Evolutionary conservation across 495 filamentous ascomycete genomes (phyloP).

Genomic region (Hypoxylon cercidicola): DNA sequence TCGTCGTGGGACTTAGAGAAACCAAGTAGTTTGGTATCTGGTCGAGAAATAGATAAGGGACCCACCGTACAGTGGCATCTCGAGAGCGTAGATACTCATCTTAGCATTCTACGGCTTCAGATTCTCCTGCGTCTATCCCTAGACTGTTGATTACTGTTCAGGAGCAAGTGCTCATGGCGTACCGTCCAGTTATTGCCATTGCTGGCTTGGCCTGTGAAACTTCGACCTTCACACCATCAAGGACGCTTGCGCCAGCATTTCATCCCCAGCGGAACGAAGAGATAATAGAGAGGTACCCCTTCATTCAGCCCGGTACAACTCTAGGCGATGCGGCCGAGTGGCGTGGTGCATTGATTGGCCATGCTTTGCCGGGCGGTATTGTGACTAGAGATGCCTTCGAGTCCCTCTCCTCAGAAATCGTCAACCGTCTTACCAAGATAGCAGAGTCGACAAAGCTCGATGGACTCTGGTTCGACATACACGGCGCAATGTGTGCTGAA

Average conservation of each 20-base stretch:
- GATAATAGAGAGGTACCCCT: slow-evolving; percentile 59
- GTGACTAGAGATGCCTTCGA: slow-evolving; percentile 62
- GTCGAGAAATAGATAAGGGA: background rate
- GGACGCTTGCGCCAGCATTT: slow-evolving; percentile 62
- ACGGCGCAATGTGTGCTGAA: slow-evolving; percentile 68
- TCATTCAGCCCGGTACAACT: slow-evolving; percentile 53
- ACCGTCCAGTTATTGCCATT: slow-evolving; percentile 61
- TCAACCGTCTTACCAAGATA: slow-evolving; percentile 54
- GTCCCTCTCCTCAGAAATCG: slow-evolving; percentile 59
- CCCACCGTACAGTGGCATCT: background rate
- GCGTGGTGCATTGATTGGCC: slow-evolving; percentile 64
- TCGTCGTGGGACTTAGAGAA: background rate
- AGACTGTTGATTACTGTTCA: background rate
- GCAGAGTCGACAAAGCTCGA: slow-evolving; percentile 47
- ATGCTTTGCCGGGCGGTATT: slow-evolving; percentile 64
- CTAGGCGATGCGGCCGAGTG: slow-evolving; percentile 59
- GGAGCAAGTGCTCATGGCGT: slow-evolving; percentile 28
- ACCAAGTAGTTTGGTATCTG: background rate
- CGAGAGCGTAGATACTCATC: background rate
- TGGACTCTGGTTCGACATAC: slow-evolving; percentile 68
- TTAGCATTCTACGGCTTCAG: background rate
- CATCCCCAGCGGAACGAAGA: slow-evolving; percentile 60
- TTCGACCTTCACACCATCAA: slow-evolving; percentile 64
- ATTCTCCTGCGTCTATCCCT: background rate
- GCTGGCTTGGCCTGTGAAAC: slow-evolving; percentile 68